Evolutionary conservation across 257 asterid genomes (phyloP).

Genomic region (Salvia hispanica): DNA sequence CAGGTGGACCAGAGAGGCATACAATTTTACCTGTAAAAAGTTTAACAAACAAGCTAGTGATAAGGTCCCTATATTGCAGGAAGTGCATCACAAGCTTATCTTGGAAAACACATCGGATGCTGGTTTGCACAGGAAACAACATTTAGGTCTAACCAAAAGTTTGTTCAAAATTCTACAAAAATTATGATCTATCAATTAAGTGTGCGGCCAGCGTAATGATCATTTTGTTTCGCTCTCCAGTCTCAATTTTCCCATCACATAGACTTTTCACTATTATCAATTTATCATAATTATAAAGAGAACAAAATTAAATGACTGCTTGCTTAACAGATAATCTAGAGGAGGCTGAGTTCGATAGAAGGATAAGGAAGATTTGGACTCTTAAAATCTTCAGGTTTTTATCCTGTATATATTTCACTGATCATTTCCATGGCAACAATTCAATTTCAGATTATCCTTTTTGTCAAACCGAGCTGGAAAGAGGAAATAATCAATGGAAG

Average conservation of each 20-base stretch:
- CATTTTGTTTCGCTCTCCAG: no score
- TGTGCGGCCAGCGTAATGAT: no score
- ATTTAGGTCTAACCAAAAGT: neutral
- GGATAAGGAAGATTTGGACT: no score
- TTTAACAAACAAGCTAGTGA: conserved; percentile 27
- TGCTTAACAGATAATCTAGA: no score
- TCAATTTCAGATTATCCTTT: neutral
- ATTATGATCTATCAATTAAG: neutral
- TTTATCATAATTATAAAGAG: no score
- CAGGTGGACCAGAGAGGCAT: conserved; percentile 99
- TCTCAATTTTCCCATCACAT: no score
- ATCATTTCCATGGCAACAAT: neutral
- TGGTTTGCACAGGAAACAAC: neutral
- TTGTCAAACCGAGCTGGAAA: neutral
- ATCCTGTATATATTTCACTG: neutral
- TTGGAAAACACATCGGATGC: neutral
- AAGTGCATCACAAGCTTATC: conserved; percentile 6
- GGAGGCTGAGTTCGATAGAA: no score
- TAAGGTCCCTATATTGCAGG: conserved; percentile 11
- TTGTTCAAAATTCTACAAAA: neutral
- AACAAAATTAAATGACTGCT: no score
- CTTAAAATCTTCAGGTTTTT: no score
- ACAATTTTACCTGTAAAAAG: conserved; percentile 76
- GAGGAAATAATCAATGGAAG: neutral
- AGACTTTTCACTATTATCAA: no score